A percentile compares a stretch with the other conserved stretches of the same genome.
These are phyloP conservation scores for Saposhnikovia divaricata DNA, from an alignment of 129 eudicot genomes.

Conservation along the genomic window DNA sequence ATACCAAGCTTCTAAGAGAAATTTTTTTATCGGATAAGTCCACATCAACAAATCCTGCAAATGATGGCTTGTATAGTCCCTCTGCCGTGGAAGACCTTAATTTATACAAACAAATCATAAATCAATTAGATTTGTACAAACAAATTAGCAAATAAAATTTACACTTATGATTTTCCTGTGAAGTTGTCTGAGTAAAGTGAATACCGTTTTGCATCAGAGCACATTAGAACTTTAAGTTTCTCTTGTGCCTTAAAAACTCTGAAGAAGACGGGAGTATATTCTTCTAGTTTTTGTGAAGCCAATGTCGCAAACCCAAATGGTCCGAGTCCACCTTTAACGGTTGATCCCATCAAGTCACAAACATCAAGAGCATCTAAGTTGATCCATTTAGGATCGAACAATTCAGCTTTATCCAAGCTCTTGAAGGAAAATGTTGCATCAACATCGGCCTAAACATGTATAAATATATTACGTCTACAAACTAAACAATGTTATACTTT, in stretches of 20 bases:
- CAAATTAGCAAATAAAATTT: neutral
- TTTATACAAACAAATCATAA: neutral
- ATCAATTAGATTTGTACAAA: neutral
- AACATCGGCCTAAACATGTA: slow-evolving; percentile 30
- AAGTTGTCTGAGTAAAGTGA: too few species aligned
- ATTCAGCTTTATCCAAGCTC: slow-evolving; percentile 29
- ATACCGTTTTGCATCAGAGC: slow-evolving; percentile 43
- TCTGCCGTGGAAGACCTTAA: slow-evolving; percentile 44
- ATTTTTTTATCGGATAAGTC: slow-evolving; percentile 40
- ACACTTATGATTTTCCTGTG: too few species aligned
- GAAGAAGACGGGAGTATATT: slow-evolving; percentile 37
- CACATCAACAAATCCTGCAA: slow-evolving; percentile 64
- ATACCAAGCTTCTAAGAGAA: slow-evolving; percentile 61
- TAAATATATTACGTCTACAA: neutral
- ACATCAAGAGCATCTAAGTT: slow-evolving; percentile 24
- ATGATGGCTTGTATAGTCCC: slow-evolving; percentile 44
- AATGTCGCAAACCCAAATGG: slow-evolving; percentile 41
- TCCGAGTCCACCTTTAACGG: slow-evolving; percentile 31
- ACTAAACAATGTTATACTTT: neutral
- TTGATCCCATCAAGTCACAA: slow-evolving; percentile 30
- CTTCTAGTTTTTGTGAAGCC: slow-evolving; percentile 35
- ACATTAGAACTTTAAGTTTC: slow-evolving; percentile 30
- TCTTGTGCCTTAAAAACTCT: slow-evolving; percentile 20
- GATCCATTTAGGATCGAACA: slow-evolving; percentile 27
- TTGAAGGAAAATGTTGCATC: slow-evolving; percentile 28